Percentiles rank a stretch among this genome's conserved stretches.
Evolutionary conservation across 1,284 basidiomycete species (phyloP).

Genomic region (Amylostereum chailletii): DNA sequence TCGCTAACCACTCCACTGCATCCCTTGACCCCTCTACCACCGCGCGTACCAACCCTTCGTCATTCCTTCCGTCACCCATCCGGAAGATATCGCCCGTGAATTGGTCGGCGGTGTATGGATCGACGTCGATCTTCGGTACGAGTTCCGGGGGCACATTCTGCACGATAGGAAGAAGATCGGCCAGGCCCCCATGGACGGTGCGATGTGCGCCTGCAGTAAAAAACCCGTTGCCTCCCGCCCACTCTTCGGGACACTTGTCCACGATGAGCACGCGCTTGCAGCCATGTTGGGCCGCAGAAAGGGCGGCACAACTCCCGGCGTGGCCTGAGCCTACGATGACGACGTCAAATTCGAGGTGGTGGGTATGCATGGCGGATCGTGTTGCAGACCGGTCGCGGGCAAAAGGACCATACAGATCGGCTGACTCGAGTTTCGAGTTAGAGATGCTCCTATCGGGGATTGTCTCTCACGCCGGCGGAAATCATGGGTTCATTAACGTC

Average conservation of each 20-base stretch:
- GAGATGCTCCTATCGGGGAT: too few relatives aligned
- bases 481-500: too few relatives aligned
- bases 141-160: slow-evolving; percentile 34
- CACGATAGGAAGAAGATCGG: slow-evolving; percentile 48
- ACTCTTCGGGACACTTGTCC: slow-evolving; percentile 55
- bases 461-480: too few relatives aligned
- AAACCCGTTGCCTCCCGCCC: slow-evolving; percentile 63
- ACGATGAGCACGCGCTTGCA: slow-evolving; percentile 52
- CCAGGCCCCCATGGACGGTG: slow-evolving; percentile 48
- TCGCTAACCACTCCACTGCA: slow-evolving; percentile 47
- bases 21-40: slow-evolving; percentile 49
- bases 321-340: slow-evolving; percentile 62
- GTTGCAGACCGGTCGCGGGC: too few relatives aligned
- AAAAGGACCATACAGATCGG: too few relatives aligned
- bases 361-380: too few relatives aligned
- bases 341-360: slow-evolving; percentile 33
- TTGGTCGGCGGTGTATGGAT: slow-evolving; percentile 44
- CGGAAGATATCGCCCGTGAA: slow-evolving; percentile 55
- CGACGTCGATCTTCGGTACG: slow-evolving; percentile 43
- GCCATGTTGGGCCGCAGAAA: slow-evolving; percentile 49
- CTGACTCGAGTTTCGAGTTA: too few relatives aligned
- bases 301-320: slow-evolving; percentile 57
- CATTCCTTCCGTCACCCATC: slow-evolving; percentile 39
- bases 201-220: slow-evolving; percentile 64
- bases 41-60: slow-evolving; percentile 37